Evolutionary conservation across 1,284 basidiomycete species (phyloP).

Genomic region (Pseudozyma sp.): DNA sequence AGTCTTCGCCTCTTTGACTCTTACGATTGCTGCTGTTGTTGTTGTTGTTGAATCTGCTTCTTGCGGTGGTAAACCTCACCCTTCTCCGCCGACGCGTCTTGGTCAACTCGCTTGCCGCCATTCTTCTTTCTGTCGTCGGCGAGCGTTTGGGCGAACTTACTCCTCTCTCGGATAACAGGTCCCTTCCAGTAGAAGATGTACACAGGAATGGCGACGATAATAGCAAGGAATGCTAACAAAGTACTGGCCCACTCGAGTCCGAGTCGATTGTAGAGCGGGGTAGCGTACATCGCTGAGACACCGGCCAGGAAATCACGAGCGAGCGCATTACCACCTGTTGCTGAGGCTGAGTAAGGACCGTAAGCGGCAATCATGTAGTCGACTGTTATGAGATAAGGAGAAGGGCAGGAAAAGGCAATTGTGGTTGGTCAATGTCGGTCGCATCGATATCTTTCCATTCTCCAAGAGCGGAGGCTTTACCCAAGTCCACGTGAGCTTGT

Average conservation of each 20-base stretch:
- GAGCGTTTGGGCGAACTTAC: conserved; percentile 69
- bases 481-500: too few relatives aligned
- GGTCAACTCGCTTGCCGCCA: conserved; percentile 25
- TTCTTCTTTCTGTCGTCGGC: conserved; percentile 68
- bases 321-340: conserved; percentile 68
- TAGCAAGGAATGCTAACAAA: conserved; percentile 69
- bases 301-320: conserved; percentile 70
- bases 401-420: too few relatives aligned
- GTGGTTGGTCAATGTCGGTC: too few relatives aligned
- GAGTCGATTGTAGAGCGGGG: conserved; percentile 69
- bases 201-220: conserved; percentile 69
- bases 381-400: conserved; percentile 16
- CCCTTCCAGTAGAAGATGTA: conserved; percentile 71
- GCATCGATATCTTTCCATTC: too few relatives aligned
- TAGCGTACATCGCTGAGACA: conserved; percentile 70
- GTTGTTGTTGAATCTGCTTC: conserved; percentile 11
- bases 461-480: too few relatives aligned
- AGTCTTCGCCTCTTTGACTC: too few relatives aligned
- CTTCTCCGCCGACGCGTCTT: conserved; percentile 34
- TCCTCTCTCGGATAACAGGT: conserved; percentile 66
- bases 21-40: conserved; percentile 14
- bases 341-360: conserved; percentile 70
- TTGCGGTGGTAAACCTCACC: conserved; percentile 18
- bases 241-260: conserved; percentile 70
- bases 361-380: conserved; percentile 71